A percentile compares a stretch with the other conserved stretches of the same genome.
These are phyloP conservation scores for Lactifluus volemus DNA, from an alignment of 768 basidiomycete genomes.

Conservation along the genomic window DNA sequence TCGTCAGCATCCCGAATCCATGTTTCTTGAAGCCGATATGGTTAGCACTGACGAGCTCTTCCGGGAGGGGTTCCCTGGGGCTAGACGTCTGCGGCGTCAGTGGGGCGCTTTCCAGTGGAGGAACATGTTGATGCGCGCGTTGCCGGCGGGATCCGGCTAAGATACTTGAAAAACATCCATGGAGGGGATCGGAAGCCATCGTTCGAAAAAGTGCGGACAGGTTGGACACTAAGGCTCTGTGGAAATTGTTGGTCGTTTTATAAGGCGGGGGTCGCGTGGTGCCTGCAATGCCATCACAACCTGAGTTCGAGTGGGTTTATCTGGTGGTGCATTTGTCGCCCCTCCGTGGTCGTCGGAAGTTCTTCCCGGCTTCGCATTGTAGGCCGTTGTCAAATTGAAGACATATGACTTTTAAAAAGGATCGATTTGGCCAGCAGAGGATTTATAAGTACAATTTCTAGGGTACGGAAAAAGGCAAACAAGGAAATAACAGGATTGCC, in stretches of 20 bases:
- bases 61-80: conserved; percentile 2
- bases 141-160: conserved; percentile 15
- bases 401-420: conserved; percentile 8
- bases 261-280: conserved; percentile 11
- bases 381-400: background rate
- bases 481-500: background rate
- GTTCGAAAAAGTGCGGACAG: background rate
- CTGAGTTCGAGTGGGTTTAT: background rate
- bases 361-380: conserved; percentile 8
- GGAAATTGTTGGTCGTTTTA: conserved; percentile 3
- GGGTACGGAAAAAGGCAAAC: background rate
- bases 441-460: conserved; percentile 5
- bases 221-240: background rate
- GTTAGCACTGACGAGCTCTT: conserved; percentile 1
- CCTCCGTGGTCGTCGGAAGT: conserved; percentile 19
- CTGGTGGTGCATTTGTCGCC: conserved; percentile 7
- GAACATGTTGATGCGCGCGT: background rate
- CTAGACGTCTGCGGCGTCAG: conserved; percentile 2
- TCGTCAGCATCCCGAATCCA: background rate
- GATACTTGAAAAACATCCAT: conserved; percentile 17
- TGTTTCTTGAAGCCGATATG: background rate
- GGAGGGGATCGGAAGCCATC: conserved; percentile 4
- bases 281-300: conserved; percentile 1
- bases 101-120: background rate
- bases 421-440: background rate